Base-by-base conservation (phyloP, 495 filamentous ascomycete genomes). In the Xylaria flabelliformis region DNA sequence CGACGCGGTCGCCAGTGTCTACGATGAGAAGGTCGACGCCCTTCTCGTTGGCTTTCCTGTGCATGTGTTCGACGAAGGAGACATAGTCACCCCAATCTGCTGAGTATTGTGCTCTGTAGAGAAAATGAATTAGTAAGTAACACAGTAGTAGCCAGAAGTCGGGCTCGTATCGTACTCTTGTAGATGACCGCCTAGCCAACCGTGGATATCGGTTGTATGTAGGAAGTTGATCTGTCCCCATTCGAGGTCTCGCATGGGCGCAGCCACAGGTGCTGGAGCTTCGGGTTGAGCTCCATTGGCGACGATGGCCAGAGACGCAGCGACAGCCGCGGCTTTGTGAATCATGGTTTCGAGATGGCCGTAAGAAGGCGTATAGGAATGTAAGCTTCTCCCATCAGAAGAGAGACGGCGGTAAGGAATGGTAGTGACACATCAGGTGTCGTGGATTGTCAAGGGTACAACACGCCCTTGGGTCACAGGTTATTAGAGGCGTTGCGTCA, bases 41-140 rank as follows among this genome's bases (percentile, higher is more conserved):
- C 51, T 90, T 85, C 4, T 88, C 85, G 76, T 98, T 92, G 29
- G 94, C 93, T 78, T 87, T 90, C 74, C 89, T 84, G 32, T 89
- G 91, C 87, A 99, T 89, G 74, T 93, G 94, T 42, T 90, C 82
- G 26, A 94, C 89, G 77, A 99, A 97, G 12, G 96, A 98, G 74
- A 98, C 88, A 81, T 98, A 99, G 83, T 99, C 96, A 46, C 96
- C 96, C 92, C 96, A 98, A 79, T 98, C 96, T 48, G 94, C 97
- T 19, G 94, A 95, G 80, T 93, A 99, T 34, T 94, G 94, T 1
- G 94, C 84, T 82, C 91, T 93, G 75, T 7, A 3, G 15, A 44
- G 29, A 61, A 68, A 46, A 61, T 65, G 9, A 51, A 17, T 59
- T 19, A 67, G 63, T 29, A 24, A 44, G 59, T 6, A 13, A 24